Conservation (phyloP, 2,329 filamentous ascomycete species). For the Paecilomyces formosus region DNA sequence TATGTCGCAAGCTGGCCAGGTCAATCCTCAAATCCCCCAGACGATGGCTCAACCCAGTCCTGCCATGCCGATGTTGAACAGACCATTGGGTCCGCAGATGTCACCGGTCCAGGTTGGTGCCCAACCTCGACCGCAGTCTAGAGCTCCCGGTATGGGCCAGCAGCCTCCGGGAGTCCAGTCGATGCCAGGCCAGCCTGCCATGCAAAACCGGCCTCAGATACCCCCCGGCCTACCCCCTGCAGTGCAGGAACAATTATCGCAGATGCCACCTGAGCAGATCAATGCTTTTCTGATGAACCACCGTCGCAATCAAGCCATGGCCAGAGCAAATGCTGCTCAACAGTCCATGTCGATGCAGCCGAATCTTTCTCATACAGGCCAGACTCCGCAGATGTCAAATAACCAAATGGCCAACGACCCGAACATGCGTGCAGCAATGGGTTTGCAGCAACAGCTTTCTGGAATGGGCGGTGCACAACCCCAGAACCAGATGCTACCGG, state of each 20-base stretch:
- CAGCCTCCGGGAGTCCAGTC: constrained; percentile 18
- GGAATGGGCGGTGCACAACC: constrained; percentile 21
- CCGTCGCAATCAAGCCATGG: constrained; percentile 24
- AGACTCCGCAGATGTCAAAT: constrained; percentile 22
- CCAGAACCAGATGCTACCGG: constrained; percentile 23
- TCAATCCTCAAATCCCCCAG: constrained; percentile 28
- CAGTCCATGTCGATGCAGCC: constrained; percentile 23
- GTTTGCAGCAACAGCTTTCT: constrained; percentile 24
- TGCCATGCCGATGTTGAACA: constrained; percentile 37
- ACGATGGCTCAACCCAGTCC: constrained; percentile 33
- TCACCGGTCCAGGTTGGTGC: constrained; percentile 27
- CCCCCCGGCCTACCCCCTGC: constrained; percentile 26
- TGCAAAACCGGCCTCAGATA: constrained; percentile 26
- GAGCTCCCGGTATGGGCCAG: constrained; percentile 24
- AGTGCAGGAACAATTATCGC: constrained; percentile 26
- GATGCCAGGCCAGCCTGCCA: constrained; percentile 18
- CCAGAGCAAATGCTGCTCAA: constrained; percentile 22
- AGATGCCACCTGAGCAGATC: constrained; percentile 29
- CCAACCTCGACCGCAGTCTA: constrained; percentile 27
- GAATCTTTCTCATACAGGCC: constrained; percentile 22
- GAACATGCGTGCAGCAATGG: constrained; percentile 27
- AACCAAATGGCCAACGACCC: constrained; percentile 25
- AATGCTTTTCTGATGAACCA: constrained; percentile 25
- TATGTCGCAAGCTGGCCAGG: constrained; percentile 41
- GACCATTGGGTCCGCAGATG: constrained; percentile 33